Evolutionary conservation across 2,329 filamentous ascomycete species (phyloP), one percentile per base, ranked within the genome.

Genomic region (Bertia moriformis): DNA sequence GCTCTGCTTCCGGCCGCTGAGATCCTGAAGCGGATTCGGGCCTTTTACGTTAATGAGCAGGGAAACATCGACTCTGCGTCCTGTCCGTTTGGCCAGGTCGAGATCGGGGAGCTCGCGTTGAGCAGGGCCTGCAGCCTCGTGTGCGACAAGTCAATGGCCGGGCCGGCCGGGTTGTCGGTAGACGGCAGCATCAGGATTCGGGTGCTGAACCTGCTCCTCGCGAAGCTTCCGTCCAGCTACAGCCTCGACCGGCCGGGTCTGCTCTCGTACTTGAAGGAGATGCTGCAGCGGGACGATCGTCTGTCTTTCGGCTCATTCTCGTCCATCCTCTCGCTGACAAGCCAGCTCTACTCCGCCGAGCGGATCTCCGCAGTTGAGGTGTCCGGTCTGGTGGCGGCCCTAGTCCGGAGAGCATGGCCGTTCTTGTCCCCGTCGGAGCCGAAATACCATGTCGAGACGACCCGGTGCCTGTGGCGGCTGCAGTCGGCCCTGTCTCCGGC

Each of bases 391-490:
- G 71, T 89, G 4, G 67, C 74, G 15, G 67, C 73, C 18, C 61
- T 96, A 17, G 77, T 91, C 14, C 66, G 66, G 1, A 71, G 79
- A 40, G 69, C 89, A 0, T 98, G 91, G 91, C 57, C 63, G 4
- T 86, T 84, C 50, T 61, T 98, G 27, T 83, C 86, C 1, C 78
- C 84, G 14, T 69, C 78, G 12, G 78, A 80, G 44, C 87, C 88
- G 0, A 94, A 94, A 53, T 93, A 89, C 47, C 91, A 96, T 51
- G 88, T 98, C 22, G 91, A 98, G 60, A 80, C 87, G 14, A 84
- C 93, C 5, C 77, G 83, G 41, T 81, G 78, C 47, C 63, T 98
- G 29, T 93, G 91, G 84, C 77, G 86, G 46, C 62, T 98, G 39
- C 87, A 96, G 48, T 73, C 69, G 18, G 71, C 77, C 1, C 69